Percentiles rank a stretch among this genome's conserved stretches.
These are phyloP conservation scores for Pyricularia grisea DNA, from an alignment of 2,329 filamentous ascomycete genomes.

Conservation along the genomic window DNA sequence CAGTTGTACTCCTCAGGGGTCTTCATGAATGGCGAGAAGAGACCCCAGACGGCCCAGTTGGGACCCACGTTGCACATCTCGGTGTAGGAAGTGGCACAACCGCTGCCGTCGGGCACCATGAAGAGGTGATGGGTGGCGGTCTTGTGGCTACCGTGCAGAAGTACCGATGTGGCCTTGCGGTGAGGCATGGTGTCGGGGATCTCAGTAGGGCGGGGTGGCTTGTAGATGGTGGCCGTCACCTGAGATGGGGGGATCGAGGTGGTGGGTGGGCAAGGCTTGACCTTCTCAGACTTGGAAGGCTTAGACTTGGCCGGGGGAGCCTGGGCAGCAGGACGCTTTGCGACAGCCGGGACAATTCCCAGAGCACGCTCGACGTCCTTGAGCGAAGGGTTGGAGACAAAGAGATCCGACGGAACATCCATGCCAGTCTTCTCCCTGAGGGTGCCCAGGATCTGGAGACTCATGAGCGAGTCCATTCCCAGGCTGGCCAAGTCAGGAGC, in stretches of 20 bases:
- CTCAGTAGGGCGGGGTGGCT: slow-evolving; percentile 26
- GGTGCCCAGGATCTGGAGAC: slow-evolving; percentile 43
- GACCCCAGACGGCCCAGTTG: slow-evolving; percentile 38
- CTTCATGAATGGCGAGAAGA: slow-evolving; percentile 67
- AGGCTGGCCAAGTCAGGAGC: slow-evolving; percentile 44
- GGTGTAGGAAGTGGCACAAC: slow-evolving; percentile 58
- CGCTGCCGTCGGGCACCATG: slow-evolving; percentile 47
- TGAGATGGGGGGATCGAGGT: slow-evolving; percentile 20
- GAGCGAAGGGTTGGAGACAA: slow-evolving; percentile 52
- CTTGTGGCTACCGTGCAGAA: slow-evolving; percentile 40
- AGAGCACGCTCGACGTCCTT: slow-evolving; percentile 57
- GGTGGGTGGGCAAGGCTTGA: slow-evolving; percentile 19
- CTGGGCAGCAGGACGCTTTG: slow-evolving; percentile 14
- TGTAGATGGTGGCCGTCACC: slow-evolving; percentile 34
- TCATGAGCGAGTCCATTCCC: slow-evolving; percentile 52
- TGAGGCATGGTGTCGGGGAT: slow-evolving; percentile 35
- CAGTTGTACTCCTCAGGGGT: slow-evolving; percentile 55
- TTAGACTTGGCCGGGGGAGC: slow-evolving; percentile 13
- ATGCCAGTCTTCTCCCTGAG: slow-evolving; percentile 44
- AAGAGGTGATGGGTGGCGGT: slow-evolving; percentile 39
- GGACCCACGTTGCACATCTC: slow-evolving; percentile 42
- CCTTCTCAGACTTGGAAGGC: slow-evolving; percentile 11
- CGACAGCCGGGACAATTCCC: slow-evolving; percentile 34
- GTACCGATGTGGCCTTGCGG: slow-evolving; percentile 37
- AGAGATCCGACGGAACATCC: slow-evolving; percentile 48